These are phyloP conservation scores for Noccaea bulbosa DNA, from an alignment of 345 rosid species.

Conservation along the genomic window DNA sequence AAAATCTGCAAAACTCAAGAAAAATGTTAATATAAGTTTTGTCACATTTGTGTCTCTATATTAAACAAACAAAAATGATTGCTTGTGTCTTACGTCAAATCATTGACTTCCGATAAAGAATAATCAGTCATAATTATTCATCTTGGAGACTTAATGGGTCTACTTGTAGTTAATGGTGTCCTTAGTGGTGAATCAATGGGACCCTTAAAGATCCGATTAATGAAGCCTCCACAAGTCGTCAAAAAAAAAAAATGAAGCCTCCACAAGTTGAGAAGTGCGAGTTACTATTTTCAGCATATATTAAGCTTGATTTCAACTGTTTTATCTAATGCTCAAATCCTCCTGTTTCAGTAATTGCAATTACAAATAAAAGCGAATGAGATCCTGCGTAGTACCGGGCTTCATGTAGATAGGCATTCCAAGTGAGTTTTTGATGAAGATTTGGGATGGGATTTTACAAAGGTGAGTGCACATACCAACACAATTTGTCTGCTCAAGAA, in stretches of 20 bases:
- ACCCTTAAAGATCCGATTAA: slow-evolving; percentile 59
- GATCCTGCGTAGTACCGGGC: slow-evolving; percentile 62
- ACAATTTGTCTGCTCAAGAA: slow-evolving; percentile 83
- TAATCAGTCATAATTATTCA: slow-evolving; percentile 39
- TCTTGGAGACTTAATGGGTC: slow-evolving; percentile 46
- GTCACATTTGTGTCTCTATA: slow-evolving; percentile 1
- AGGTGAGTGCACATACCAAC: slow-evolving; percentile 92
- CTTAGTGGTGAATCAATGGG: slow-evolving; percentile 63
- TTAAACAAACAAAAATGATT: slow-evolving; percentile 21
- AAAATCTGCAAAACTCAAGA: slow-evolving; percentile 66
- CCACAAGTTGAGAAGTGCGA: slow-evolving; percentile 66
- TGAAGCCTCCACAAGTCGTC: slow-evolving; percentile 60
- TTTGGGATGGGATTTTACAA: slow-evolving; percentile 80
- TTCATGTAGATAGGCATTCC: slow-evolving; percentile 92
- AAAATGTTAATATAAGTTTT: slow-evolving; percentile 18
- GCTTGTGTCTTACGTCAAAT: slow-evolving; percentile 30
- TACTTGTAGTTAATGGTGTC: slow-evolving; percentile 57
- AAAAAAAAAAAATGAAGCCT: slow-evolving; percentile 52
- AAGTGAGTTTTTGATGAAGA: slow-evolving; percentile 72
- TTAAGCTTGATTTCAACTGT: slow-evolving; percentile 24
- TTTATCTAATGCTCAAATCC: not conserved
- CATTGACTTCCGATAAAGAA: slow-evolving; percentile 24
- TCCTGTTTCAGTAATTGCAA: slow-evolving; percentile 12
- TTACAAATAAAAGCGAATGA: not conserved
- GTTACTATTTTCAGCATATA: slow-evolving; percentile 45